Conservation (phyloP, 2,329 filamentous ascomycete species). For the Paraconiothyrium sp. region DNA sequence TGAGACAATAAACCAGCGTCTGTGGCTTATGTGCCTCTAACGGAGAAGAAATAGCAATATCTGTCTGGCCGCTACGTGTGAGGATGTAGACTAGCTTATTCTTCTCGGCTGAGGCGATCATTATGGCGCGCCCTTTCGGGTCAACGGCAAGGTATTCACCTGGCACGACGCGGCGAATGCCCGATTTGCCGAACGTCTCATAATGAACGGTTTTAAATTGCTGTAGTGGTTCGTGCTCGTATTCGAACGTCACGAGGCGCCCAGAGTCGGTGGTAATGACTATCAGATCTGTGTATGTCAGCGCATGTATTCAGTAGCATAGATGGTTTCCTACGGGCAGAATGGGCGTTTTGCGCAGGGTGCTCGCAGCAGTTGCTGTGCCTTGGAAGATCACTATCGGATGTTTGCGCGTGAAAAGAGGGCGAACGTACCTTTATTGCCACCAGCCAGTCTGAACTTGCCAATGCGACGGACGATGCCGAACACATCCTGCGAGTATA, state of each 20-base stretch:
- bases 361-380: slow-evolving; percentile 40
- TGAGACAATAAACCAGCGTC: slow-evolving; percentile 86
- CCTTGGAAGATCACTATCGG: slow-evolving; percentile 60
- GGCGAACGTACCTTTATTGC: slow-evolving; percentile 85
- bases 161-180: slow-evolving; percentile 89
- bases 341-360: slow-evolving; percentile 33
- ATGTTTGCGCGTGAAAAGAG: slow-evolving; percentile 42
- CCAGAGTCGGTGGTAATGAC: slow-evolving; percentile 96
- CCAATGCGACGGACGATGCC: slow-evolving; percentile 92
- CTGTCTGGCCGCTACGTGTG: slow-evolving; percentile 92
- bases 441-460: slow-evolving; percentile 90
- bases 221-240: slow-evolving; percentile 80
- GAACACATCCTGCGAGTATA: slow-evolving; percentile 93
- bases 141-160: slow-evolving; percentile 97
- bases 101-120: slow-evolving; percentile 95
- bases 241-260: slow-evolving; percentile 93
- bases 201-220: slow-evolving; percentile 89
- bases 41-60: slow-evolving; percentile 95
- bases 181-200: slow-evolving; percentile 98
- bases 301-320: slow-evolving; percentile 41
- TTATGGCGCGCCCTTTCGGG: slow-evolving; percentile 92
- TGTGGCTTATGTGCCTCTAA: slow-evolving; percentile 95
- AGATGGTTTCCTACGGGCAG: slow-evolving; percentile 35
- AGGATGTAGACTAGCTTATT: slow-evolving; percentile 99
- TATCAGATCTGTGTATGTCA: slow-evolving; percentile 78